Percentiles rank a stretch among this genome's conserved stretches.
Conservation (phyloP, 2,329 filamentous ascomycete species). For the Verticillium longisporum region DNA sequence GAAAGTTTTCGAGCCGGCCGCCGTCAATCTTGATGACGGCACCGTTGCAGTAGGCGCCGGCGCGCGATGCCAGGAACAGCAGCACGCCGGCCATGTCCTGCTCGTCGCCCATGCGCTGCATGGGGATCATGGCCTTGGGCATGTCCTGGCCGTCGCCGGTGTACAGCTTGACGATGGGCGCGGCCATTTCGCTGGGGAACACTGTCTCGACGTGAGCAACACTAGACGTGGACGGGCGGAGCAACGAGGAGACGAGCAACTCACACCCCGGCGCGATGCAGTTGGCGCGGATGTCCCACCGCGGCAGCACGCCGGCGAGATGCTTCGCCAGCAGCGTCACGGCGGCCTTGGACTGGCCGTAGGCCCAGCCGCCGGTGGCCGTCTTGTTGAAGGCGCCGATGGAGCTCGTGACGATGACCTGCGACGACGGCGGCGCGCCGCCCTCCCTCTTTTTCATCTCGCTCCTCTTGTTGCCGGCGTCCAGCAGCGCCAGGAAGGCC, state of each 20-base stretch:
- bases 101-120: conserved; percentile 53
- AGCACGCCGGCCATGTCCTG: conserved; percentile 57
- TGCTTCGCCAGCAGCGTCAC: conserved; percentile 67
- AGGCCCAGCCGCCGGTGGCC: conserved; percentile 68
- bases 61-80: conserved; percentile 57
- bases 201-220: conserved; percentile 26
- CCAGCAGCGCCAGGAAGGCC: conserved; percentile 62
- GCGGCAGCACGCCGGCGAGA: conserved; percentile 58
- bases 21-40: conserved; percentile 57
- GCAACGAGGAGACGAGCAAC: conserved; percentile 13
- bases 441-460: too few relatives aligned
- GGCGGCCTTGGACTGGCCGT: conserved; percentile 74
- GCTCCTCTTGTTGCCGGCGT: conserved; percentile 56
- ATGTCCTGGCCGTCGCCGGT: conserved; percentile 25
- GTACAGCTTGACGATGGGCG: conserved; percentile 33
- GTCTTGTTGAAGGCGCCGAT: conserved; percentile 70
- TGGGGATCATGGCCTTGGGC: conserved; percentile 42
- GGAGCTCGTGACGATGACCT: conserved; percentile 65
- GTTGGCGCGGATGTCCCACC: conserved; percentile 51
- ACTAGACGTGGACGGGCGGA: neutral
- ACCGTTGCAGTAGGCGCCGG: conserved; percentile 61
- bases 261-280: conserved; percentile 41
- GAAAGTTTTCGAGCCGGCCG: conserved; percentile 49
- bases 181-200: conserved; percentile 56
- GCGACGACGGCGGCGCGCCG: conserved; percentile 46